Evolutionary conservation across 2,329 filamentous ascomycete species (phyloP).

Genomic region (Apiospora arundinis): DNA sequence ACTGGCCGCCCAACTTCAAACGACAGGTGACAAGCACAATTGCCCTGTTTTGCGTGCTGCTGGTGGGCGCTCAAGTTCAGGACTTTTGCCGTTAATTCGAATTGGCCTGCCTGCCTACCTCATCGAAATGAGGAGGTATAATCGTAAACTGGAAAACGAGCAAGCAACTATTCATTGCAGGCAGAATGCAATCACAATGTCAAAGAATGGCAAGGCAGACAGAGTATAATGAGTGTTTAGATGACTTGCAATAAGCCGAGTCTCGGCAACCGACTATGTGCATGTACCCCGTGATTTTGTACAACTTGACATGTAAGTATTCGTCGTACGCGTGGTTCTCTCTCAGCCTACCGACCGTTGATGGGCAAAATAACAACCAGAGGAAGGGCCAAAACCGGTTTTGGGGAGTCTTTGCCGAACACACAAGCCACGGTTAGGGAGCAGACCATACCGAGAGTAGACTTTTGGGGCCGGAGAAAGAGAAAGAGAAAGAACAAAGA

Average conservation of each 20-base stretch:
- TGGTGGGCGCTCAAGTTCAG: no score
- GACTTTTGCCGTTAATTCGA: no score
- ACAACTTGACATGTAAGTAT: slow-evolving; percentile 3
- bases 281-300: background rate
- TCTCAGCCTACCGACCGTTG: slow-evolving; percentile 13
- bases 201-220: background rate
- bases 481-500: background rate
- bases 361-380: background rate
- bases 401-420: background rate
- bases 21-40: background rate
- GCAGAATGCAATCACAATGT: background rate
- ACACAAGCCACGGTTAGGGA: slow-evolving; percentile 8
- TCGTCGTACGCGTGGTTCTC: slow-evolving; percentile 6
- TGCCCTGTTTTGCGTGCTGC: background rate
- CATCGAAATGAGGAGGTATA: background rate
- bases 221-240: background rate
- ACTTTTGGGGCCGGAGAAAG: background rate
- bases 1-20: background rate
- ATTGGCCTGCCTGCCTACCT: background rate
- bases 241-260: slow-evolving; percentile 13
- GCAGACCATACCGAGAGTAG: background rate
- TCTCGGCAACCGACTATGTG: background rate
- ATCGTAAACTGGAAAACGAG: background rate
- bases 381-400: background rate
- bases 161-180: background rate